A percentile compares a stretch with the other conserved stretches of the same genome.
Conservation (phyloP, 1,139 yeast species). For the Yamadazyma songkhlaensis region DNA sequence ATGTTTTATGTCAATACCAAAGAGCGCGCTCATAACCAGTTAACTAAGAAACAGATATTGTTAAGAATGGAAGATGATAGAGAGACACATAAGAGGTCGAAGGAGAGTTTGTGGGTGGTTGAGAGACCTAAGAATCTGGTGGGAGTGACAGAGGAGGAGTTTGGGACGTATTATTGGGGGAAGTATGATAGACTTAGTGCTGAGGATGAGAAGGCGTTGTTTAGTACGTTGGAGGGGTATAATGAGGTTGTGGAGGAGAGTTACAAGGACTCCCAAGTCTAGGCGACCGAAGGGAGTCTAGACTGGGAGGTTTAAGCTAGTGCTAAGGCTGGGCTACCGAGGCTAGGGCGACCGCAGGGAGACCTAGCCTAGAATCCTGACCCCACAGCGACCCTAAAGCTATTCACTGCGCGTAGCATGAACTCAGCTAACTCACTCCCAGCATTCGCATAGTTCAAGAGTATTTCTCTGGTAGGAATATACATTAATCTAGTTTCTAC, state of each 20-base stretch:
- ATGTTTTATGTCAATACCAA: constrained; percentile 30
- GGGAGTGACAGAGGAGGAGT: constrained; percentile 52
- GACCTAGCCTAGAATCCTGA: too few species aligned
- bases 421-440: too few species aligned
- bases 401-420: too few species aligned
- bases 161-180: constrained; percentile 56
- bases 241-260: constrained; percentile 48
- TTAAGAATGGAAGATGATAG: constrained; percentile 83
- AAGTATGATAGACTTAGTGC: constrained; percentile 43
- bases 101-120: constrained; percentile 74
- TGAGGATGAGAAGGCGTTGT: constrained; percentile 41
- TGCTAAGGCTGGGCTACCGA: too few species aligned
- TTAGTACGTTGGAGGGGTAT: constrained; percentile 51
- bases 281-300: not conserved
- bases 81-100: constrained; percentile 75
- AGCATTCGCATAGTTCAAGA: too few species aligned
- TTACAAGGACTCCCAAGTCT: constrained; percentile 32
- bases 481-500: too few species aligned
- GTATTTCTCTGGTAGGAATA: too few species aligned
- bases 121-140: constrained; percentile 41
- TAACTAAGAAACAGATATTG: constrained; percentile 56
- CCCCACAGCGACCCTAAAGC: too few species aligned
- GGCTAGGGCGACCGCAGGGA: too few species aligned
- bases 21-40: constrained; percentile 20
- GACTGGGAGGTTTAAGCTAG: too few species aligned